phyloP scores from a whole-genome alignment of 192 early-diverging fungal species.

The Hyaloraphidium curvatum region DNA sequence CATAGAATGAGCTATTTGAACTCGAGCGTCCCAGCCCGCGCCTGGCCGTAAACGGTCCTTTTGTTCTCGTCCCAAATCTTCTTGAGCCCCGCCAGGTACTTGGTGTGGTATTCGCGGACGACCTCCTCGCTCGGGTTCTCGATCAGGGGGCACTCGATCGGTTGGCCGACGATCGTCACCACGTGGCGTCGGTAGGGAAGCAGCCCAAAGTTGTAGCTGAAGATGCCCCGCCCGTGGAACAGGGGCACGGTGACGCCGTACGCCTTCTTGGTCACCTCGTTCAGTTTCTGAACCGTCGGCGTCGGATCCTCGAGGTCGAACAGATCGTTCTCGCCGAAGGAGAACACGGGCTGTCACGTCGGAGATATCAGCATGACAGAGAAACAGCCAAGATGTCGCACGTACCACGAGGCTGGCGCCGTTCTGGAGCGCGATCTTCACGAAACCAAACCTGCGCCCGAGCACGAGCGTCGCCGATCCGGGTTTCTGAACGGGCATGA shows the following conservation, averaged over 20 bases:
- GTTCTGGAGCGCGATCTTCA: slow-evolving; percentile 66
- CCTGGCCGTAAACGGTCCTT: too few relatives aligned
- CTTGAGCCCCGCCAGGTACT: background rate
- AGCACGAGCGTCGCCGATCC: slow-evolving; percentile 29
- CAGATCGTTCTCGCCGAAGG: slow-evolving; percentile 73
- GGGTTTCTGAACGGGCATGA: background rate
- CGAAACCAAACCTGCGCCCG: slow-evolving; percentile 69
- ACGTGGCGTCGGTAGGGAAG: background rate
- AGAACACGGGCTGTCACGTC: slow-evolving; percentile 42
- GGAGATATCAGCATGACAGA: background rate
- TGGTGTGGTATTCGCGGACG: background rate
- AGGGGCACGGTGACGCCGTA: slow-evolving; percentile 55
- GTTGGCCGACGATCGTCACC: background rate
- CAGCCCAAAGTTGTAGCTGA: slow-evolving; percentile 53
- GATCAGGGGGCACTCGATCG: background rate
- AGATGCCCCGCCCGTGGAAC: slow-evolving; percentile 71
- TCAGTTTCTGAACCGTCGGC: slow-evolving; percentile 43
- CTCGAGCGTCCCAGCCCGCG: too few relatives aligned
- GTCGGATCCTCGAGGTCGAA: background rate
- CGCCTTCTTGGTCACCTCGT: slow-evolving; percentile 5
- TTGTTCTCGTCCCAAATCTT: slow-evolving; percentile 1
- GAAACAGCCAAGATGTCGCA: background rate
- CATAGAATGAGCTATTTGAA: too few relatives aligned
- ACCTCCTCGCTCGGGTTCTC: background rate
- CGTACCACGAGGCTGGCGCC: slow-evolving; percentile 16